Base-by-base conservation (phyloP, 1,139 yeast species). In the Petasospora rhodanensis region DNA sequence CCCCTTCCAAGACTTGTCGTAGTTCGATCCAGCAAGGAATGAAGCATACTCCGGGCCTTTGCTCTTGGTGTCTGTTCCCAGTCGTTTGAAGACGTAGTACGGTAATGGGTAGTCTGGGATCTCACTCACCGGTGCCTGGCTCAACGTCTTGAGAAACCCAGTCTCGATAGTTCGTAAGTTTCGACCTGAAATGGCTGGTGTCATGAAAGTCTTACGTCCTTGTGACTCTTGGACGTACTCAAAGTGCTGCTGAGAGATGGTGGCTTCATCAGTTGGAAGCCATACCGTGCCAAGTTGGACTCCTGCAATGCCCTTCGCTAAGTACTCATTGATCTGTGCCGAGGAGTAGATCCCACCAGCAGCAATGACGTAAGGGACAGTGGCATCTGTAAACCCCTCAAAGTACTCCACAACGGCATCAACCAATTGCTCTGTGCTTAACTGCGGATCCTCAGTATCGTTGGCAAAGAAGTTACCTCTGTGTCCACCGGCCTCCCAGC, bases 401-500 rank as follows among this genome's bases (percentile, higher is more conserved):
- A 45, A 33, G 13, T 37, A 41, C 4, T 30, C 23, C 13, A 49
- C 46, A 3, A 62, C 58, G 31, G 45, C 51, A 4, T 39, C 36
- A 27, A 64, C 62, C 28, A 69, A 52, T 0, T 59, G 58, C 28
- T 40, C 45, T 0, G 73, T 66, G 6, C 62, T 47, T 29, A 69
- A 49, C 19, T 58, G 51, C 25, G 58, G 65, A 41, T 68, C 75
- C 3, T 45, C 28, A 7, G 34, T 34, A 14, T 44, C 47, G 12
- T 44, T 47, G 3, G 43, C 43, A 8, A 59, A 41, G 37, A 64
- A 70, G 42, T 62, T 64, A 2, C 77, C 78, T 23, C 77, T 49
- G 45, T 72, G 77, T 0, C 77, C 77, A 26, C 77, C 77, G 3
- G 77, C 77, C 46, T 70, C 76, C 47, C 59, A 64, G 0, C 77